phyloP scores from a whole-genome alignment of 306 rosid species.

The Ormosia semicastrata region DNA sequence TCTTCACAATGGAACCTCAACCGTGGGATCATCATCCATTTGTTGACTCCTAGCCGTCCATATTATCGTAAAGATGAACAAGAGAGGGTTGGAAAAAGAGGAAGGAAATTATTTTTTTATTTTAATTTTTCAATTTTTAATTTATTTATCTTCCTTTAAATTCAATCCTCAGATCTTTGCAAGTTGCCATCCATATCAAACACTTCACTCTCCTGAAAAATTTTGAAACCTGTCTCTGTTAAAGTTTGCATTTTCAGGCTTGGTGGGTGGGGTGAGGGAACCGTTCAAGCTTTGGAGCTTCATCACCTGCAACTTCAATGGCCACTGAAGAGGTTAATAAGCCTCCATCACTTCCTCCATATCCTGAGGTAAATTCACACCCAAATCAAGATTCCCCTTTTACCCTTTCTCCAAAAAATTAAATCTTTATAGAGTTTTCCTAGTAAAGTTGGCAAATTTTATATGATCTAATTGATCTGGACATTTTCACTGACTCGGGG shows the following conservation, averaged over 20 bases:
- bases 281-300: constrained; percentile 11
- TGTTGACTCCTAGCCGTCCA: constrained; percentile 51
- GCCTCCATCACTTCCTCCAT: constrained; percentile 71
- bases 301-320: constrained; percentile 48
- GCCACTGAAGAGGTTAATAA: constrained; percentile 70
- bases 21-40: constrained; percentile 43
- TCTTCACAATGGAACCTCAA: background rate
- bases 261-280: background rate
- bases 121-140: constrained; percentile 8
- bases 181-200: constrained; percentile 36
- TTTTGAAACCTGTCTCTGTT: constrained; percentile 1
- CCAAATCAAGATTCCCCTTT: background rate
- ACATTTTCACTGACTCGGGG: background rate
- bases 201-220: constrained; percentile 12
- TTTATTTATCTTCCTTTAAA: constrained; percentile 43
- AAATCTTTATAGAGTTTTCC: background rate
- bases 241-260: background rate
- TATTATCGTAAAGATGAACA: constrained; percentile 21
- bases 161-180: constrained; percentile 38
- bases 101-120: background rate
- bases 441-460: background rate
- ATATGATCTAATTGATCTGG: background rate
- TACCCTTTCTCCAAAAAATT: background rate
- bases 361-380: constrained; percentile 64
- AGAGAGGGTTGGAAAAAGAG: constrained; percentile 14